phyloP scores from a whole-genome alignment of 306 rosid genomes.

The Prinsepia uniflora region DNA sequence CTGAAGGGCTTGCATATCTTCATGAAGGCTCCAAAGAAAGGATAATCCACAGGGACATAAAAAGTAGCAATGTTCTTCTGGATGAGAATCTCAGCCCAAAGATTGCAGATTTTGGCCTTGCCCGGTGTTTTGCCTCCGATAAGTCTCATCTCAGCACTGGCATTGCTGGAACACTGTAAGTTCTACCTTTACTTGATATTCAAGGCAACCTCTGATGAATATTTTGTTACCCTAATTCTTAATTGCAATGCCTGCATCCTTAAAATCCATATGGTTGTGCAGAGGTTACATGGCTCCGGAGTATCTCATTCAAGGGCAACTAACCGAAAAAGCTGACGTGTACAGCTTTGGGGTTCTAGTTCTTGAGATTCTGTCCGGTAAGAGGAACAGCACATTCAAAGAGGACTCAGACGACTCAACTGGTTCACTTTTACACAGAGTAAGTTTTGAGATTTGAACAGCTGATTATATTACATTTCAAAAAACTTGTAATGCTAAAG shows the following conservation, averaged over 20 bases:
- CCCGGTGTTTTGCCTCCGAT: constrained; percentile 69
- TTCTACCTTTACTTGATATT: background rate
- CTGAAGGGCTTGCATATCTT: constrained; percentile 87
- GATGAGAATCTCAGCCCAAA: constrained; percentile 73
- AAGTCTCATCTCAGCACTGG: constrained; percentile 81
- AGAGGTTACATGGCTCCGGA: constrained; percentile 97
- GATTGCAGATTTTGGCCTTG: constrained; percentile 88
- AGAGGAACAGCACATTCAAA: constrained; percentile 58
- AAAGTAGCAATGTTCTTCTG: constrained; percentile 82
- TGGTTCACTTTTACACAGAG: constrained; percentile 65
- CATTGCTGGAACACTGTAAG: constrained; percentile 93
- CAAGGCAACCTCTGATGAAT: background rate
- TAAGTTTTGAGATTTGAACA: constrained; percentile 24
- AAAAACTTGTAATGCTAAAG: too few relatives aligned
- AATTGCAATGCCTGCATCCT: background rate
- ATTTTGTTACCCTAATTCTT: background rate
- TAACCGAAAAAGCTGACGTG: constrained; percentile 81
- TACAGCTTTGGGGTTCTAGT: constrained; percentile 77
- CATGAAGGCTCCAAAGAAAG: constrained; percentile 61
- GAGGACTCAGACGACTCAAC: constrained; percentile 31
- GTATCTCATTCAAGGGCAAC: constrained; percentile 80
- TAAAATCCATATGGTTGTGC: background rate
- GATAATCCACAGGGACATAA: constrained; percentile 87
- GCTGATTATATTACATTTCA: too few relatives aligned
- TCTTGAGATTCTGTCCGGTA: constrained; percentile 71